Evolutionary conservation across 495 filamentous ascomycete genomes (phyloP), one percentile per base, ranked within the genome.

Genomic region (Tuber microsphaerosporum): DNA sequence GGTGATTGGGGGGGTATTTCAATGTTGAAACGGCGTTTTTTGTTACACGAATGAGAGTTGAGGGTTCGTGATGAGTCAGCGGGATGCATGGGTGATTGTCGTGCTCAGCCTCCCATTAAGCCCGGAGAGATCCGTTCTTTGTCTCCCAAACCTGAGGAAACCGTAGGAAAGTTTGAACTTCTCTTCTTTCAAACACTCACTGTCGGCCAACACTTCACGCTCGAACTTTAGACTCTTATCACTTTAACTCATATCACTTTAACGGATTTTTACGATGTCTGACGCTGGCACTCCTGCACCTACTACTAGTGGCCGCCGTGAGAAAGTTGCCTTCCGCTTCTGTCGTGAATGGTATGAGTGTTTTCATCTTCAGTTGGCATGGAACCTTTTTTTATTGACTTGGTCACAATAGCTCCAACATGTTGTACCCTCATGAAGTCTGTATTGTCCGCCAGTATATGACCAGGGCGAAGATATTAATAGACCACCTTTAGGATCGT

Each of bases 341-440:
- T 99, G 95, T 86, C 91, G 92, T 75, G 95, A 99, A 87, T 99
- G 95, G 91, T 91, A 85, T 75, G 86, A 75, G 44, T 51, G 3
- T 26, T 71, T 72, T 22, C 56, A 31, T 26, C 4, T 42, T 16
- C 22, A 51, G 42, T 34, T 1, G 37, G 70, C 41, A 43, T 68
- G 44, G 22, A 42, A 70, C 68, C 76, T 69, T 71, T 76, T 76
- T 77, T 26, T 46, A 26, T 61, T 65, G 17, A 65, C 26, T 65
- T 17, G 56, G 31, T 16, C 56, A 26, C 26, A 34, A 73, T 74
- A 92, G 91, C 85, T 95, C 93, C 80, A 99, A 99, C 88, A 91
- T 99, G 89, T 87, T 99, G 72, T 98, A 97, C 84, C 95, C 95
- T 20, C 94, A 94, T 84, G 95, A 99, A 86, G 93, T 97, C 84